These are phyloP conservation scores for Grosmannia clavigera DNA, from an alignment of 2,329 filamentous ascomycete genomes.

Conservation along the genomic window DNA sequence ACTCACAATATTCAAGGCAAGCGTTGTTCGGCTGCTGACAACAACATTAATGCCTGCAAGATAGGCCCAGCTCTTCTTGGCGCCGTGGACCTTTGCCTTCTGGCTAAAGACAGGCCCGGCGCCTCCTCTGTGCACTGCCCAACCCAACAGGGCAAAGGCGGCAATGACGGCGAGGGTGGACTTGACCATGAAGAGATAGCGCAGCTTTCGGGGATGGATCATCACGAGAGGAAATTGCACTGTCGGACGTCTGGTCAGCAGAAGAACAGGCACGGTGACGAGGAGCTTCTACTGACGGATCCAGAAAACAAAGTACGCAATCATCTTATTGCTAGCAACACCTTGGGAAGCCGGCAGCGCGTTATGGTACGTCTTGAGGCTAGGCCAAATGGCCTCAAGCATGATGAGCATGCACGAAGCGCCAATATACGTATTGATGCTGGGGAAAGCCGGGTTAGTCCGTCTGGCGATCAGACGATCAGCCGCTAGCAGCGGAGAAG, in stretches of 20 bases:
- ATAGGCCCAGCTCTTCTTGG: conserved; percentile 13
- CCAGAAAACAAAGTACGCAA: conserved; percentile 15
- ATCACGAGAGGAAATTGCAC: conserved; percentile 16
- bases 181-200: conserved; percentile 24
- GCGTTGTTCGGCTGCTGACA: conserved; percentile 34
- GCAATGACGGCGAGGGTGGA: conserved; percentile 22
- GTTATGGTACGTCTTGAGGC: conserved; percentile 26
- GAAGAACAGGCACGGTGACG: neutral
- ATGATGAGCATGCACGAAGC: conserved; percentile 16
- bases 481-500: too few species aligned
- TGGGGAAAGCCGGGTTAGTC: neutral
- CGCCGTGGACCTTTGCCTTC: neutral
- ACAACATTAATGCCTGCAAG: conserved; percentile 16
- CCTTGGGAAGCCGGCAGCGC: conserved; percentile 24
- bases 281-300: neutral
- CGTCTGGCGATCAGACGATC: too few species aligned
- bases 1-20: conserved; percentile 33
- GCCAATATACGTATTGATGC: conserved; percentile 15
- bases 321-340: conserved; percentile 13
- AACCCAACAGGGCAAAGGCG: conserved; percentile 41
- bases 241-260: neutral
- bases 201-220: conserved; percentile 15
- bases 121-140: conserved; percentile 52
- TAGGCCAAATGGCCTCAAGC: conserved; percentile 27
- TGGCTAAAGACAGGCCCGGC: conserved; percentile 2